Evolutionary conservation across 805 yeast species (phyloP).

Genomic region (Clavispora carvajalis): DNA sequence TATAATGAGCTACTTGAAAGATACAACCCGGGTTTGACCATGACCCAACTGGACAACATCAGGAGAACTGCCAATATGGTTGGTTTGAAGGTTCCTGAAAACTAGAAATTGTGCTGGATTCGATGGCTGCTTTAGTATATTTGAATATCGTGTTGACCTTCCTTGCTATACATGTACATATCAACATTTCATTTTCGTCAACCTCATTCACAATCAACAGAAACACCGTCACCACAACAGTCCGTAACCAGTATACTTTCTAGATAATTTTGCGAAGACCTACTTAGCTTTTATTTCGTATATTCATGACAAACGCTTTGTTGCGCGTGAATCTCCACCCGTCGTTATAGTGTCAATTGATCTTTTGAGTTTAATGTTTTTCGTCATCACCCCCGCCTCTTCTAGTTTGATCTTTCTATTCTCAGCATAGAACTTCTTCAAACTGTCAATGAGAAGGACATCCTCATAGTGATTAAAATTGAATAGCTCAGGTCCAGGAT

Average conservation of each 20-base stretch:
- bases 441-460: conserved; percentile 32
- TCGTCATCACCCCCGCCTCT: conserved; percentile 21
- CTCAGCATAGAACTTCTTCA: conserved; percentile 33
- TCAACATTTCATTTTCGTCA: no score
- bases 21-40: conserved; percentile 78
- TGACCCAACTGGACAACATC: conserved; percentile 74
- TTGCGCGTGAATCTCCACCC: neutral
- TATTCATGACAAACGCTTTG: neutral
- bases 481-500: conserved; percentile 2
- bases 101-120: neutral
- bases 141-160: neutral
- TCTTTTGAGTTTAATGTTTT: conserved; percentile 28
- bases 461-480: conserved; percentile 36
- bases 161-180: neutral
- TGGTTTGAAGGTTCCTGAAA: conserved; percentile 56
- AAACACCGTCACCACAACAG: no score
- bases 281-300: no score
- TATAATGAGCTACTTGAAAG: conserved; percentile 77
- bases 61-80: conserved; percentile 79
- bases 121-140: neutral
- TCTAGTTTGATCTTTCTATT: conserved; percentile 26
- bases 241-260: no score
- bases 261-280: no score
- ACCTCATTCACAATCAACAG: no score
- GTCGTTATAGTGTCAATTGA: conserved; percentile 6